Base-by-base conservation (phyloP, 2,329 filamentous ascomycete species). In the Colletotrichum chlorophyti region DNA sequence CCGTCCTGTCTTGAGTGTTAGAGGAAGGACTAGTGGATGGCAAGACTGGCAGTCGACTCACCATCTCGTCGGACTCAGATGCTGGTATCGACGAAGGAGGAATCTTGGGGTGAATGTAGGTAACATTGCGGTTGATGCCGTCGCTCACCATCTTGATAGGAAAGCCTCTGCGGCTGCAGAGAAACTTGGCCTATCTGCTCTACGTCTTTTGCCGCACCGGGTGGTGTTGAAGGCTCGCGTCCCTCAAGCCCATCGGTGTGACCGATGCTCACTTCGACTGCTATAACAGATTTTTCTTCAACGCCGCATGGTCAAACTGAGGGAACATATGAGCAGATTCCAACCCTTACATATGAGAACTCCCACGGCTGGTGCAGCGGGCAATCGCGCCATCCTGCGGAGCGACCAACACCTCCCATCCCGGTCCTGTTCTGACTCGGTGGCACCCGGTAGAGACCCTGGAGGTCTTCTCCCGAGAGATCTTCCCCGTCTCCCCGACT, bases 361-460 rank as follows among this genome's bases (percentile, higher is more conserved):
- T n/a, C n/a, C n/a, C n/a, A n/a, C n/a, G n/a, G n/a, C n/a, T n/a
- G n/a, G n/a, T n/a, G n/a, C n/a, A n/a, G n/a, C n/a, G n/a, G n/a
- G n/a, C n/a, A n/a, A n/a, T n/a, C n/a, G n/a, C n/a, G n/a, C n/a
- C n/a, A n/a, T n/a, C n/a, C n/a, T n/a, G n/a, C n/a, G n/a, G n/a
- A n/a, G n/a, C n/a, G n/a, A n/a, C n/a, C n/a, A n/a, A n/a, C n/a
- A n/a, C n/a, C n/a, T n/a, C n/a, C n/a, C n/a, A n/a, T n/a, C n/a
- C n/a, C n/a, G n/a, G n/a, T n/a, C n/a, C n/a, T n/a, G n/a, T n/a
- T n/a, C n/a, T n/a, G n/a, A n/a, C n/a, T n/a, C n/a, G n/a, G n/a
- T n/a, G n/a, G n/a, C n/a, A n/a, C n/a, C n/a, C n/a, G n/a, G 46
- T 37, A 59, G 14, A 48, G 34, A 37, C 50, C 50, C 50, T 52